A percentile compares a stretch with the other conserved stretches of the same genome.
phyloP scores from a whole-genome alignment of 495 filamentous ascomycete genomes.

The Aspergillus incahuasiensis region DNA sequence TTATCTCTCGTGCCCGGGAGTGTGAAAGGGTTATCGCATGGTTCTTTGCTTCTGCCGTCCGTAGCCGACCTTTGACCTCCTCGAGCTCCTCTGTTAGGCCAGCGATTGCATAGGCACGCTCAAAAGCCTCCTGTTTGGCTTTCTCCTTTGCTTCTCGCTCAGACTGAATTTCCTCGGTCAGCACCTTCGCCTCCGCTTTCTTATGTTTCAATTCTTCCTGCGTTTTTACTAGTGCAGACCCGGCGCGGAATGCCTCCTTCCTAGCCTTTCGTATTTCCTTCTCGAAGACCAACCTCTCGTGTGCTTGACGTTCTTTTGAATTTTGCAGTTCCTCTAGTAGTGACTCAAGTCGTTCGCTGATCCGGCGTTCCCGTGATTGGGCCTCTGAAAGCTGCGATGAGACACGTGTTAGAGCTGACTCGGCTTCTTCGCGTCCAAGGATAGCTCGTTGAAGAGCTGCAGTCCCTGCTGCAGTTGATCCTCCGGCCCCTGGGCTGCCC shows the following conservation, averaged over 20 bases:
- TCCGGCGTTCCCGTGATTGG: conserved; percentile 64
- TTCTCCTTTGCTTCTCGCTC: conserved; percentile 47
- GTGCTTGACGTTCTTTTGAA: conserved; percentile 68
- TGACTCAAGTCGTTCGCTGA: conserved; percentile 71
- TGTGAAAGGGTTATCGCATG: conserved; percentile 27
- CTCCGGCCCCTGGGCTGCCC: conserved; percentile 54
- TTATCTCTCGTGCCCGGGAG: conserved; percentile 28
- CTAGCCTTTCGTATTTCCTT: conserved; percentile 78
- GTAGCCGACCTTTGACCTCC: conserved; percentile 56
- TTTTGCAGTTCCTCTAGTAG: conserved; percentile 74
- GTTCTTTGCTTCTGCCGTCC: conserved; percentile 61
- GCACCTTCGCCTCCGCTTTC: conserved; percentile 47
- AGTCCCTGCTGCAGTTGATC: conserved; percentile 40
- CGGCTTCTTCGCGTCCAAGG: conserved; percentile 79
- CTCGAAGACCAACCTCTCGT: conserved; percentile 71
- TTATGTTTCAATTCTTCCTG: conserved; percentile 78
- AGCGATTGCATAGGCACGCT: conserved; percentile 66
- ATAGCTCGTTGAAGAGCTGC: conserved; percentile 76
- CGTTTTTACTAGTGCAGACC: conserved; percentile 67
- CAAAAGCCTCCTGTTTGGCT: conserved; percentile 74
- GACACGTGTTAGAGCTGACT: conserved; percentile 45
- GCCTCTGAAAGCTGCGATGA: conserved; percentile 67
- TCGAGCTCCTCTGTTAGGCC: conserved; percentile 71
- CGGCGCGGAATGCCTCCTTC: conserved; percentile 81
- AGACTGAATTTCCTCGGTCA: conserved; percentile 49